Base-by-base conservation (phyloP, 441 rosid species). In the Jatropha multifida region DNA sequence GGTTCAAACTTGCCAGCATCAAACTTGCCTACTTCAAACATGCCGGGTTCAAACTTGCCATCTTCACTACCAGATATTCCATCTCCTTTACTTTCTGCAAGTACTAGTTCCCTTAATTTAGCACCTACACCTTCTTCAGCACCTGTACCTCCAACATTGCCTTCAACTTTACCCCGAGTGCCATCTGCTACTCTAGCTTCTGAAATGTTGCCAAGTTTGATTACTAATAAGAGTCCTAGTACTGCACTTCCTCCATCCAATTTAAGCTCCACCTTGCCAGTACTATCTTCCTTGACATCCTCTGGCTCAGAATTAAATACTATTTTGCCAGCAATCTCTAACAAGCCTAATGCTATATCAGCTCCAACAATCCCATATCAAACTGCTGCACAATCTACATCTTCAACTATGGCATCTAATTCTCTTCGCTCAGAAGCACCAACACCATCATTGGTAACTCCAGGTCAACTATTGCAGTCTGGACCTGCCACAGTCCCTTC, bases 381-480 rank as follows among this genome's bases (percentile, higher is more conserved):
- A 79, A 82, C 78, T 66, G 18, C 85, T 37, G 55, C 84, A 38
- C 89, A 87, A 58, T 52, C 89, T 67, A 76, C 86, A 71, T 72
- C 90, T 32, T 79, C 88, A 73, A 63, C 78, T 63, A 86, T 85
- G 61, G 65, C 78, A 59, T 80, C 91, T 65, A 81, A 68, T 83
- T 83, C 89, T 42, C 75, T 76, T 68, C 80, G 72, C 62, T 59
- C 78, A 61, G 94, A 89, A 78, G 65, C 83, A 74, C 83, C 91
- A 46, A 83, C 79, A 66, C 91, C 89, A 72, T 76, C 88, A 55
- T 69, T 94, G 76, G 78, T 94, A 71, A 94, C 94, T 67, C 97
- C 98, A 23, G 95, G 84, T 74, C 96, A 92, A 78, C 80, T 92
- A 51, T 77, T 90, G 84, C 92, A 89, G 80, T 76, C 93, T 17